Evolutionary conservation across 2,329 filamentous ascomycete genomes (phyloP), one percentile per base, ranked within the genome.

Genomic region (Aspergillus sp.): DNA sequence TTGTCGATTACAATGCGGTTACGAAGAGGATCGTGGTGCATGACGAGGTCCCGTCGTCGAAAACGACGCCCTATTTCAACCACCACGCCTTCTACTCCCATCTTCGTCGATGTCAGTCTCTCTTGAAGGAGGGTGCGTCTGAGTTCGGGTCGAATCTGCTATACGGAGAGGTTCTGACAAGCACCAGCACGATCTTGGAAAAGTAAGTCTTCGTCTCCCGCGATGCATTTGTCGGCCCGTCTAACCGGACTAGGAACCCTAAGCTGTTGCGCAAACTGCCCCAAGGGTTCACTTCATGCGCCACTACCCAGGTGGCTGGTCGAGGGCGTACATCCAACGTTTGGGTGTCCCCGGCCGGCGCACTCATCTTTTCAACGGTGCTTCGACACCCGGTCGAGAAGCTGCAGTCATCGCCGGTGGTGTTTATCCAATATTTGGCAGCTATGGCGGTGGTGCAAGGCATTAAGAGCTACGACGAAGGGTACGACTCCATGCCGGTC

Each of bases 341-440:
- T 60, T 99, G 95, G 95, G 87, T 99, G 4, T 92, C 93, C 0
- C 95, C 95, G 0, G 85, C 90, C 0, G 95, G 95, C 0, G 87
- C 87, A 39, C 82, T 98, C 6, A 90, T 97, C 73, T 95, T 96
- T 78, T 96, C 92, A 10, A 92, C 89, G 0, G 87, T 96, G 45
- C 86, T 99, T 65, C 90, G 91, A 63, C 95, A 99, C 76, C 85
- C 90, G 0, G 85, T 90, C 31, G 82, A 89, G 31, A 84, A 95
- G 9, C 88, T 87, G 9, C 81, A 84, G 49, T 85, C 82, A 1
- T 90, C 90, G 0, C 93, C 95, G 0, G 88, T 98, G 10, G 88
- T 97, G 0, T 98, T 99, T 75, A 83, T 98, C 29, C 95, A 98
- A 75, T 99, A 99, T 72, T 84, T 99, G 14, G 88, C 92, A 0